Percentiles rank a stretch among this genome's conserved stretches.
Conservation (phyloP, 225 moss, liverwort and hornwort genomes). For the Thuidium tamariscinum region DNA sequence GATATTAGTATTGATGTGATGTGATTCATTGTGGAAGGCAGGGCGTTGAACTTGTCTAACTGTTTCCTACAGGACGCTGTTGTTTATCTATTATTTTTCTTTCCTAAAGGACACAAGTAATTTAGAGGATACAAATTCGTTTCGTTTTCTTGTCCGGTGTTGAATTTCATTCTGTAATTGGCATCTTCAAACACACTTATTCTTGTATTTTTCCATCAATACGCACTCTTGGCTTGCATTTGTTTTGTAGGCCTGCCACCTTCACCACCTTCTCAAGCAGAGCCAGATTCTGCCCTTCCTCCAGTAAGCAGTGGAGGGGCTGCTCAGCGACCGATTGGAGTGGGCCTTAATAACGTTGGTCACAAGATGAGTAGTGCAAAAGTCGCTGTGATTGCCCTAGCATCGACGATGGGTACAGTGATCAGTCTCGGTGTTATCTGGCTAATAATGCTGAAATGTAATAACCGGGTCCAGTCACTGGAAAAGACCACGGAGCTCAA, state of each 20-base stretch:
- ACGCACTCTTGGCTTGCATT: background rate
- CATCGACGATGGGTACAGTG: conserved; percentile 53
- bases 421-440: conserved; percentile 54
- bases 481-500: conserved; percentile 19
- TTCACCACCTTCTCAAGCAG: conserved; percentile 52
- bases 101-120: background rate
- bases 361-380: conserved; percentile 35
- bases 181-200: background rate
- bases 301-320: conserved; percentile 24
- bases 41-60: background rate
- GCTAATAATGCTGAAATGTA: conserved; percentile 41
- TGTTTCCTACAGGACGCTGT: background rate
- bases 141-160: background rate
- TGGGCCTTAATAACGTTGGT: conserved; percentile 17
- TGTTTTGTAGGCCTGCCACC: conserved; percentile 42
- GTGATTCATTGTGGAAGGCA: background rate
- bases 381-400: conserved; percentile 56
- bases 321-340: conserved; percentile 45
- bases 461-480: conserved; percentile 5
- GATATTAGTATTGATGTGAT: background rate
- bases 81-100: background rate
- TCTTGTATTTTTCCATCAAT: background rate
- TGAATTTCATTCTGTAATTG: background rate
- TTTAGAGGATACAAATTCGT: background rate
- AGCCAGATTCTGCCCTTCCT: conserved; percentile 9